Evolutionary conservation across 176 grass and related monocot species (phyloP).

Genomic region (Oryza australiensis): DNA sequence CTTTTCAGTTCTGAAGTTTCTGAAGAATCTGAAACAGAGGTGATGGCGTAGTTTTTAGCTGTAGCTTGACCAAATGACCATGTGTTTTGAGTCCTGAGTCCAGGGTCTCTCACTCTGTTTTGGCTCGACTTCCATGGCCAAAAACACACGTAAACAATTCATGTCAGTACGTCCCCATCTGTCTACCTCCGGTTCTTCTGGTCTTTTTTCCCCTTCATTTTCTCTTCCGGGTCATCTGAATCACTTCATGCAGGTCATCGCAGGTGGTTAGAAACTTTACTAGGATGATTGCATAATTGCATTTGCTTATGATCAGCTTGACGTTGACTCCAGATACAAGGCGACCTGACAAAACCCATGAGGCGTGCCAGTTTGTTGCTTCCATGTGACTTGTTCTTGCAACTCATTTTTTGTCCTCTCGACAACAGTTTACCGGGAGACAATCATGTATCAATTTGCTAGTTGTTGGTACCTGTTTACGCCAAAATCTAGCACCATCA

Average conservation of each 20-base stretch:
- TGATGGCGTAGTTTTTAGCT: not conserved
- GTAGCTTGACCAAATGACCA: not conserved
- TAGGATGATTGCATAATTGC: not conserved
- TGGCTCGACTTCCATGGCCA: not conserved
- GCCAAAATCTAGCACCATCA: too few species aligned
- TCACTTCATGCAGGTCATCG: not conserved
- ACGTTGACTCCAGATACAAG: not conserved
- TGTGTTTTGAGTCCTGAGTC: not conserved
- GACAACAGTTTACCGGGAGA: not conserved
- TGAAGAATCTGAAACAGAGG: not conserved
- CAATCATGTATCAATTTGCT: not conserved
- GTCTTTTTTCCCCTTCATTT: too few species aligned
- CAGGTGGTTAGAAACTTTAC: not conserved
- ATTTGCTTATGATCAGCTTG: not conserved
- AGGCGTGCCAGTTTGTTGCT: not conserved
- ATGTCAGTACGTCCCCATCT: not conserved
- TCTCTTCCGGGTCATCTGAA: not conserved
- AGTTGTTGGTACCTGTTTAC: too few species aligned
- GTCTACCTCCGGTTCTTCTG: not conserved
- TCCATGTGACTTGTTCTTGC: not conserved
- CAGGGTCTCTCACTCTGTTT: not conserved
- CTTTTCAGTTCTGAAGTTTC: not conserved
- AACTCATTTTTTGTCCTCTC: not conserved
- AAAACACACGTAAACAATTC: not conserved
- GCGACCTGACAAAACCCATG: not conserved